Conservation (phyloP, 257 asterid species). For the Ehretia macrophylla region DNA sequence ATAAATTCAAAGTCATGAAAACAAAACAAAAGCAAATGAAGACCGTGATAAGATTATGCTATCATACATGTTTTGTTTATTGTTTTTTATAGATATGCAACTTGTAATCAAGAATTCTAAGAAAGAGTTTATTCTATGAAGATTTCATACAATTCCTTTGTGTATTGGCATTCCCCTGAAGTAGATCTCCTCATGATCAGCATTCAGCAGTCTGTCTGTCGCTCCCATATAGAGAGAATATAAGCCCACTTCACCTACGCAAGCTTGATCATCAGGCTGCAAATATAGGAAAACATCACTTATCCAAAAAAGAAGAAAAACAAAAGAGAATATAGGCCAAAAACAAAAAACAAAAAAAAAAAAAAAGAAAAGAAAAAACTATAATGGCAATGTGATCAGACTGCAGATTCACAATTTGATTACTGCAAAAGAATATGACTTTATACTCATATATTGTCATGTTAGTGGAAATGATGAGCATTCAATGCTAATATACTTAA, state of each 20-base stretch:
- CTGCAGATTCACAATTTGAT: too few species aligned
- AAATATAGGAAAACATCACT: conserved; percentile 12
- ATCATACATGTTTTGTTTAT: background rate
- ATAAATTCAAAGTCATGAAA: too few species aligned
- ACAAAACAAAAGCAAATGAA: too few species aligned
- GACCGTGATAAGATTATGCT: too few species aligned
- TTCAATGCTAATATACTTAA: too few species aligned
- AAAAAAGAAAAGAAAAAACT: background rate
- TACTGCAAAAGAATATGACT: too few species aligned
- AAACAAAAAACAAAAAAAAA: background rate
- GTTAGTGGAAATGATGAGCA: too few species aligned
- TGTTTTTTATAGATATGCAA: background rate
- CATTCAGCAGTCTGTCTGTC: conserved; percentile 72
- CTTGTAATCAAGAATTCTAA: background rate
- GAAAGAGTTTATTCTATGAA: background rate
- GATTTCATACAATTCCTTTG: conserved; percentile 64
- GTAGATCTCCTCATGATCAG: conserved; percentile 80
- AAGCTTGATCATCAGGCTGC: conserved; percentile 76
- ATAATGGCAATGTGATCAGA: background rate
- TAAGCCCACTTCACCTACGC: conserved; percentile 85
- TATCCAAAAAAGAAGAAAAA: background rate
- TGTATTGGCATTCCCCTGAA: conserved; percentile 84
- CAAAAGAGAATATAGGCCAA: background rate
- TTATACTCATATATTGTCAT: too few species aligned
- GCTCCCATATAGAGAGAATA: conserved; percentile 78